A percentile compares a stretch with the other conserved stretches of the same genome.
Conservation (phyloP, 768 basidiomycete species). For the Vararia minispora region DNA sequence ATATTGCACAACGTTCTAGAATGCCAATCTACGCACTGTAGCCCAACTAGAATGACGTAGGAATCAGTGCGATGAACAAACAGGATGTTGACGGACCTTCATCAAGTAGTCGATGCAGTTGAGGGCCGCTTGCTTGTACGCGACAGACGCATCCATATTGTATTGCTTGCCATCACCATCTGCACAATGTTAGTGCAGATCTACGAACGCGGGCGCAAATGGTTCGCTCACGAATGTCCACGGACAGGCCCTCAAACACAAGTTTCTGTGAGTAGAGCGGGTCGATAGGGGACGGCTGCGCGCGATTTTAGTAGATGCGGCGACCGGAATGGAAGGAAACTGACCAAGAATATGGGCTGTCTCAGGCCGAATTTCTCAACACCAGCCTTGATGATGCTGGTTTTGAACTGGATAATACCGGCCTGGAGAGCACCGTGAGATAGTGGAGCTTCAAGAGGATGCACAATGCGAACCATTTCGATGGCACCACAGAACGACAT, state of each 20-base stretch:
- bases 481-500: conserved; percentile 64
- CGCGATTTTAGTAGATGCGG: neutral
- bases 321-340: conserved; percentile 7
- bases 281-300: conserved; percentile 62
- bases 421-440: conserved; percentile 26
- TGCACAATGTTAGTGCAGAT: conserved; percentile 15
- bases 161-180: conserved; percentile 69
- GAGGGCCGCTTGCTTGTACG: conserved; percentile 71
- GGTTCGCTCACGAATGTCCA: conserved; percentile 59
- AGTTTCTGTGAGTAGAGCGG: conserved; percentile 68
- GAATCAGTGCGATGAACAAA: neutral
- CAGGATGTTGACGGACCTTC: conserved; percentile 31
- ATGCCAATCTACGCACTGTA: conserved; percentile 41
- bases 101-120: conserved; percentile 65
- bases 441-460: neutral
- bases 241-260: conserved; percentile 66
- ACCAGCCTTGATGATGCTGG: conserved; percentile 64
- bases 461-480: conserved; percentile 41
- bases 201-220: conserved; percentile 5
- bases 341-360: conserved; percentile 65
- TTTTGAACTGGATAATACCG: conserved; percentile 61
- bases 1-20: neutral
- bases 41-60: conserved; percentile 36
- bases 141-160: conserved; percentile 73
- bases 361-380: conserved; percentile 63